phyloP scores from a whole-genome alignment of 2,329 filamentous ascomycete species.

The Xylaria sp. region DNA sequence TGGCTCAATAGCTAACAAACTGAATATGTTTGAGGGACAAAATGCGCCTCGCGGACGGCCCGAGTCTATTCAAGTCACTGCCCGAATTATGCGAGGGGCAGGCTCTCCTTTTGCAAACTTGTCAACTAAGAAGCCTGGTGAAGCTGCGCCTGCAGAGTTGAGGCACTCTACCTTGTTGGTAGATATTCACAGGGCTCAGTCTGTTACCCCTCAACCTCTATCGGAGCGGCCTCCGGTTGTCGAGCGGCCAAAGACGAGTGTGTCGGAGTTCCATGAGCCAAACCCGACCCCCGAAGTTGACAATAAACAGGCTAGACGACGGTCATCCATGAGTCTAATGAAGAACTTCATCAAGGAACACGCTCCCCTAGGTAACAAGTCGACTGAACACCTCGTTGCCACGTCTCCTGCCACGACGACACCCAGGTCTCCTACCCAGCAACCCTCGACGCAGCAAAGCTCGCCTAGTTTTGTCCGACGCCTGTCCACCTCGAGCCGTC shows the following conservation, averaged over 20 bases:
- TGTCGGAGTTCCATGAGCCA: slow-evolving; percentile 53
- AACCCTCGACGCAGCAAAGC: slow-evolving; percentile 53
- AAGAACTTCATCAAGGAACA: slow-evolving; percentile 67
- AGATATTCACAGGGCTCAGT: slow-evolving; percentile 56
- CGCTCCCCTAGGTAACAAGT: slow-evolving; percentile 53
- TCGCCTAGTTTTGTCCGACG: slow-evolving; percentile 59
- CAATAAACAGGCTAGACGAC: slow-evolving; percentile 49
- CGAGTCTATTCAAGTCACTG: slow-evolving; percentile 87
- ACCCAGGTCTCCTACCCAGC: slow-evolving; percentile 54
- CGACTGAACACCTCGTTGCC: slow-evolving; percentile 50
- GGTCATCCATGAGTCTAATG: slow-evolving; percentile 65
- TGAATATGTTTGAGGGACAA: slow-evolving; percentile 60
- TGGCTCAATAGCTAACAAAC: slow-evolving; percentile 59
- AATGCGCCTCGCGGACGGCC: slow-evolving; percentile 55
- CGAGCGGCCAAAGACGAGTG: slow-evolving; percentile 49
- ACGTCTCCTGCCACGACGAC: slow-evolving; percentile 40
- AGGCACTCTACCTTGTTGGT: slow-evolving; percentile 65
- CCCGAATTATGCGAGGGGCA: slow-evolving; percentile 77
- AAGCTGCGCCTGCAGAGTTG: slow-evolving; percentile 57
- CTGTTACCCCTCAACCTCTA: slow-evolving; percentile 38
- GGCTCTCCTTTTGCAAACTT: slow-evolving; percentile 49
- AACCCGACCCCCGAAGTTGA: slow-evolving; percentile 43
- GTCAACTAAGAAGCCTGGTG: slow-evolving; percentile 49
- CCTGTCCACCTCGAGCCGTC: slow-evolving; percentile 68
- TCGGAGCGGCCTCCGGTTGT: slow-evolving; percentile 36